Base-by-base conservation (phyloP, 2,329 filamentous ascomycete species). In the Ploettnerulaceae sp. region DNA sequence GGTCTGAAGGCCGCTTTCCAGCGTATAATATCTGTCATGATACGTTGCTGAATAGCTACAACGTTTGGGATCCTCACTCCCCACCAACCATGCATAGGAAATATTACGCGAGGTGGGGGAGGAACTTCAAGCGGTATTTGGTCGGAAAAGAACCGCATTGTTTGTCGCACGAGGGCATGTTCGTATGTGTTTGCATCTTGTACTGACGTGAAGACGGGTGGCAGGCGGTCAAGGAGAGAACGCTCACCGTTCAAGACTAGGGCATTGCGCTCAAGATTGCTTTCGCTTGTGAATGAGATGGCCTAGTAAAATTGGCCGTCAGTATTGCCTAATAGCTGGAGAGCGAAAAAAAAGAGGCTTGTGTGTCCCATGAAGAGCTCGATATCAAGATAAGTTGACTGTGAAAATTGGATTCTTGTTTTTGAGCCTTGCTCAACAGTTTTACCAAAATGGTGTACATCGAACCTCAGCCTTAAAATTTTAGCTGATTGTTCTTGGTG, bases 41-140 rank as follows among this genome's bases (percentile, higher is more conserved):
- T 47, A 2, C n/a, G n/a, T 20, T 44, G 35, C 36, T 54, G 49
- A 5, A 42, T 48, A 7, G 32, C 34, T 7, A 52, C 41, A 6
- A 46, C 45, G 7, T 17, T 5, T 7, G 49, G 49, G 20, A 41
- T 34, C 18, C 22, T 47, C 9, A 38, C 26, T 21, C 52, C 46
- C 49, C 49, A 53, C 50, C 47, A 51, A 6, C 38, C 50, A 25
- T 53, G 48, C 5, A 51, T 46, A 2, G 50, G 50, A 17, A 53
- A 51, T 2, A 42, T 38, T 3, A 36, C 12, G 15, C 17, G 35
- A 5, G 40, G 49, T 4, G 18, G 32, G 31, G 39, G 12, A 6
- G 38, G 20, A 35, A 48, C 29, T 14, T 35, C 26, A 8, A 47
- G 42, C 8, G 35, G 21, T 3, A 45, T 31, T 5, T 45, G 39